Conservation (phyloP, 208 protist species). For the Zelonia costaricensis region DNA sequence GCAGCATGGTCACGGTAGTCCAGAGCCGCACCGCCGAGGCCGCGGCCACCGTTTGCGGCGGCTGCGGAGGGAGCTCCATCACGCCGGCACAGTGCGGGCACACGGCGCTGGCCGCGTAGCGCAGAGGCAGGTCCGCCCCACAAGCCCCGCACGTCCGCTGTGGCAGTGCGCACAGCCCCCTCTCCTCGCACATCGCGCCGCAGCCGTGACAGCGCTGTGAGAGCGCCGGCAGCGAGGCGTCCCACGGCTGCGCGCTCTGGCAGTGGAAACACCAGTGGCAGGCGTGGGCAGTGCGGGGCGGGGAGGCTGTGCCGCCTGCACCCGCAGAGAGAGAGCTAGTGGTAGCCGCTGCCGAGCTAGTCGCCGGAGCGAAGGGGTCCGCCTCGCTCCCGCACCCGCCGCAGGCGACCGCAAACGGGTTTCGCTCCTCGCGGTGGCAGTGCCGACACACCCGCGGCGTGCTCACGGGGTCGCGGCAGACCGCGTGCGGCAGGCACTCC, state of each 20-base stretch:
- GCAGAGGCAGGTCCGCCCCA: constrained; percentile 5
- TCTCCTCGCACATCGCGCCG: constrained; percentile 13
- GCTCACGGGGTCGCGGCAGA: constrained; percentile 17
- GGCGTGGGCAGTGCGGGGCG: background rate
- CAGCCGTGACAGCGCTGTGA: constrained; percentile 15
- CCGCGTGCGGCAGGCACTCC: constrained; percentile 66
- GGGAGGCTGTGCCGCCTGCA: background rate
- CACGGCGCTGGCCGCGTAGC: constrained; percentile 21
- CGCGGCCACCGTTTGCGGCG: background rate
- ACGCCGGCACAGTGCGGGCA: constrained; percentile 36
- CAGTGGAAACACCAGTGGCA: constrained; percentile 24
- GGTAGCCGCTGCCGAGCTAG: background rate
- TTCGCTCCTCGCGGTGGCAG: constrained; percentile 33
- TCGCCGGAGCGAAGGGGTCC: constrained; percentile 5
- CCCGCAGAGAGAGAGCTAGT: background rate
- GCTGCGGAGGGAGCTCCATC: constrained; percentile 4
- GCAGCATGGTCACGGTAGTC: constrained; percentile 24
- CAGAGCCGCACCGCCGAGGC: constrained; percentile 3
- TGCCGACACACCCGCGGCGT: constrained; percentile 27
- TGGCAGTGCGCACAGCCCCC: constrained; percentile 6
- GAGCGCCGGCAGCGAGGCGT: background rate
- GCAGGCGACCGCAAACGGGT: constrained; percentile 49
- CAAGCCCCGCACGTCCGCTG: constrained; percentile 27
- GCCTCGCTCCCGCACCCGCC: constrained; percentile 11
- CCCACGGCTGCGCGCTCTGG: constrained; percentile 7